phyloP scores from a whole-genome alignment of 768 basidiomycete genomes.

The Hygrocybe punicea region DNA sequence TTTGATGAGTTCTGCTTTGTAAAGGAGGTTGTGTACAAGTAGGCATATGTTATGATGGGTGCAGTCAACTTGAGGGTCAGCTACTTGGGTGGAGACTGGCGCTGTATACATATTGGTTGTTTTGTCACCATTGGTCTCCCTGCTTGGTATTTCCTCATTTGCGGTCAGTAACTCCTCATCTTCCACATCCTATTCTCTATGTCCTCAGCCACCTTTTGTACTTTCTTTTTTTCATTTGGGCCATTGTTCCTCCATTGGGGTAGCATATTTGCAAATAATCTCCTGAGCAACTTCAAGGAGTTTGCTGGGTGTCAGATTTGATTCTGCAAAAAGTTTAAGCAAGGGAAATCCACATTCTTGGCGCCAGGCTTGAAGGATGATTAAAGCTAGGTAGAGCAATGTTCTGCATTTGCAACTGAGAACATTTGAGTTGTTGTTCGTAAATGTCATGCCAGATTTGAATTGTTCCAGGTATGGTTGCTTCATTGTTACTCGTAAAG shows the following conservation, averaged over 20 bases:
- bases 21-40: constrained; percentile 30
- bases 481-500: constrained; percentile 26
- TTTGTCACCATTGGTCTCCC: no score
- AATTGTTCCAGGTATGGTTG: constrained; percentile 27
- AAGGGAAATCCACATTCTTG: constrained; percentile 12
- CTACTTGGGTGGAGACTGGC: neutral
- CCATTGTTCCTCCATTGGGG: constrained; percentile 6
- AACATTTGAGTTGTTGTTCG: constrained; percentile 18
- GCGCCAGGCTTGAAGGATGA: constrained; percentile 34
- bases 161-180: no score
- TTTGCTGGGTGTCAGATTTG: constrained; percentile 24
- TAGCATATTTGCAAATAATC: constrained; percentile 26
- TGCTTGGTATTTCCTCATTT: no score
- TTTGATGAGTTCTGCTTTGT: constrained; percentile 25
- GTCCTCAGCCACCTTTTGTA: neutral
- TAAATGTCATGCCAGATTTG: constrained; percentile 27
- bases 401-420: constrained; percentile 7
- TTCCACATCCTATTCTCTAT: neutral
- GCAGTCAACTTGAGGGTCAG: constrained; percentile 12
- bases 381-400: constrained; percentile 24
- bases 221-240: neutral
- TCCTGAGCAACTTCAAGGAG: constrained; percentile 16
- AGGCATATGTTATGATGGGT: constrained; percentile 23
- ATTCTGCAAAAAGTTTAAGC: constrained; percentile 16
- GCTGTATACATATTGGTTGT: no score